Evolutionary conservation across 2,329 filamentous ascomycete species (phyloP), one percentile per base, ranked within the genome.

Genomic region (Trichoderma semiorbis): DNA sequence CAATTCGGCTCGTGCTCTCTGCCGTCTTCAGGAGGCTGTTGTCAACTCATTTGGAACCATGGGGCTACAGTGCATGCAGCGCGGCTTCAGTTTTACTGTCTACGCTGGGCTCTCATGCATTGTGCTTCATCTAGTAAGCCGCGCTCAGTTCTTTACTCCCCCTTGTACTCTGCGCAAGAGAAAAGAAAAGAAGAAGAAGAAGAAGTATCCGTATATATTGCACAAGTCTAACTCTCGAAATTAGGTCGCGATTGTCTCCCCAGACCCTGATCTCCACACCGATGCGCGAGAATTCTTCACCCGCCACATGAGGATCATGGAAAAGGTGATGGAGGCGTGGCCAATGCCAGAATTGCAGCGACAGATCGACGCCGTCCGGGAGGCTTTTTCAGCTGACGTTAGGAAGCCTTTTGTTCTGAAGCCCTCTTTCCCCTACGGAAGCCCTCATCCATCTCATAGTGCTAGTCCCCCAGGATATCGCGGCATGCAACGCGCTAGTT

Each of bases 81-180:
- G 95, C 75, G 95, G 95, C 50, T 94, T 97, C 79, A 97, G 95
- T 81, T 98, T 97, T 78, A 94, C 93, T 7, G 94, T 98, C n/a
- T 98, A 98, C 78, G 90, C 91, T 70, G 90, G 97, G 30, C 84
- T 98, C 60, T 96, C 94, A 0, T 97, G 95, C 83, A 95, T 95
- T 28, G 95, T 98, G 82, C 87, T 98, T 69, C 95, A 98, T 81
- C 82, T 98, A 82, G 95, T 98, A 86, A 81, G 93, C 88, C 47
- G 64, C 64, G 64, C 64, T 67, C 21, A 50, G 32, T 57, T 43
- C 18, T 12, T 58, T 67, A 11, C 12, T 12, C 66, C 55, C 53
- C 55, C 16, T n/a, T 43, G 16, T 58, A 28, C 47, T 66, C 32
- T 18, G 47, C 63, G 47, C 63, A 57, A 47, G 34, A 34, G 10